Conservation (phyloP, 2,329 filamentous ascomycete genomes). For the Aspergillus persii region DNA sequence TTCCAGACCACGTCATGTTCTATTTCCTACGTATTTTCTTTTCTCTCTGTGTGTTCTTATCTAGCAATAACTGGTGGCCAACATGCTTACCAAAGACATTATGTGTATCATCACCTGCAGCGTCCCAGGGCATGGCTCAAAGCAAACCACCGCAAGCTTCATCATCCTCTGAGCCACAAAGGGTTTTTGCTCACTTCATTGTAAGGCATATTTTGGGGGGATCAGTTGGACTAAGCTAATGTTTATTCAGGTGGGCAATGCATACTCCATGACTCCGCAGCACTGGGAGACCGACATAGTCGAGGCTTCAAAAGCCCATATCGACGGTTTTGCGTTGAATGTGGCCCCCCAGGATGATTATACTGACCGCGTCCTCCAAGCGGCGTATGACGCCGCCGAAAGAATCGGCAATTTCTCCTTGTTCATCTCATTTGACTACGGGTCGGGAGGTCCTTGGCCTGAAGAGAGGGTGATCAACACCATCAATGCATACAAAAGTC, state of each 20-base stretch:
- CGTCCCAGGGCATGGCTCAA: constrained; percentile 4
- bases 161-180: constrained; percentile 17
- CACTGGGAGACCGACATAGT: constrained; percentile 29
- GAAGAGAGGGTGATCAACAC: constrained; percentile 24
- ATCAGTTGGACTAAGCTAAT: background rate
- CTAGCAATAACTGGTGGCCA: background rate
- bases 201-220: constrained; percentile 17
- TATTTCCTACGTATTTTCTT: background rate
- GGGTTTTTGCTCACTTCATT: constrained; percentile 37
- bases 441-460: constrained; percentile 29
- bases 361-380: constrained; percentile 27
- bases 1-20: background rate
- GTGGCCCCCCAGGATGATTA: constrained; percentile 32
- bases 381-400: constrained; percentile 30
- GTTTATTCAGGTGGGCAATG: constrained; percentile 25
- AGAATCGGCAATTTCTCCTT: constrained; percentile 28
- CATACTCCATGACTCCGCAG: constrained; percentile 20
- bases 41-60: background rate
- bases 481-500: constrained; percentile 26
- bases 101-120: background rate
- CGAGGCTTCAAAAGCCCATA: constrained; percentile 29
- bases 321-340: constrained; percentile 34
- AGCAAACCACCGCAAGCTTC: constrained; percentile 2
- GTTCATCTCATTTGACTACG: constrained; percentile 37
- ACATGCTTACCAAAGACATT: background rate